Evolutionary conservation across 2,329 filamentous ascomycete species (phyloP).

Genomic region (Hypocreales sp.): DNA sequence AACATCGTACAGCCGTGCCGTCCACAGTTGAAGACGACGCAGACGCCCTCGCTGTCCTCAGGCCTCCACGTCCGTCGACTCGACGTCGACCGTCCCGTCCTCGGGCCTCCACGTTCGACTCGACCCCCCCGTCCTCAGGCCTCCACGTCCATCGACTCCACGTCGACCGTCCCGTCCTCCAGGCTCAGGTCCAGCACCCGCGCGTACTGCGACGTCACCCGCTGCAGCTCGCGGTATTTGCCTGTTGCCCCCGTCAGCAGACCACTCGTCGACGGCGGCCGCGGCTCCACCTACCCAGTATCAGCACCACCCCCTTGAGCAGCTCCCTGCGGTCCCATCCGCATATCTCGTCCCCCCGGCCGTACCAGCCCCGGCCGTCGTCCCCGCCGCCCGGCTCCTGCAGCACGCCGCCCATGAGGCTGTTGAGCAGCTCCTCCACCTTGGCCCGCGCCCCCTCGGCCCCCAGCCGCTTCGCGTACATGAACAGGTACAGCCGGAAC

Average conservation of each 20-base stretch:
- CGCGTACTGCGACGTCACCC: slow-evolving; percentile 89
- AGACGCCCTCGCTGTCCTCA: slow-evolving; percentile 5
- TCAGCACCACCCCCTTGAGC: slow-evolving; percentile 79
- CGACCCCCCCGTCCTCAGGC: slow-evolving; percentile 7
- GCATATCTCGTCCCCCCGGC: slow-evolving; percentile 57
- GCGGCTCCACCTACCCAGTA: slow-evolving; percentile 54
- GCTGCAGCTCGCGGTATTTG: slow-evolving; percentile 88
- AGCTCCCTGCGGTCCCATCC: slow-evolving; percentile 84
- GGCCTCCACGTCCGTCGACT: slow-evolving; percentile 25
- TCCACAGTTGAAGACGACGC: too few relatives aligned
- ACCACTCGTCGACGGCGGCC: background rate
- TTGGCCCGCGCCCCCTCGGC: slow-evolving; percentile 78
- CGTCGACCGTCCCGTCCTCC: slow-evolving; percentile 27
- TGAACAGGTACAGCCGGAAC: slow-evolving; percentile 87
- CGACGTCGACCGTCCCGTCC: slow-evolving; percentile 26
- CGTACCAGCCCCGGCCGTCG: slow-evolving; percentile 45
- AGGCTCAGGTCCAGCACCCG: slow-evolving; percentile 53
- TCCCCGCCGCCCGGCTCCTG: slow-evolving; percentile 35
- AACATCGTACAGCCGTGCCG: too few relatives aligned
- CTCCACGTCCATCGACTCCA: slow-evolving; percentile 27
- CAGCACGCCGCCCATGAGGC: slow-evolving; percentile 57
- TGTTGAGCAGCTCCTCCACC: slow-evolving; percentile 81
- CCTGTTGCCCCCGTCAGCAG: slow-evolving; percentile 31
- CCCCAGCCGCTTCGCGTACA: slow-evolving; percentile 93
- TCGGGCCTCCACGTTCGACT: slow-evolving; percentile 21